Evolutionary conservation across 179 eudicot genomes (phyloP), one percentile per base, ranked within the genome.

Genomic region (Gypsophila paniculata): DNA sequence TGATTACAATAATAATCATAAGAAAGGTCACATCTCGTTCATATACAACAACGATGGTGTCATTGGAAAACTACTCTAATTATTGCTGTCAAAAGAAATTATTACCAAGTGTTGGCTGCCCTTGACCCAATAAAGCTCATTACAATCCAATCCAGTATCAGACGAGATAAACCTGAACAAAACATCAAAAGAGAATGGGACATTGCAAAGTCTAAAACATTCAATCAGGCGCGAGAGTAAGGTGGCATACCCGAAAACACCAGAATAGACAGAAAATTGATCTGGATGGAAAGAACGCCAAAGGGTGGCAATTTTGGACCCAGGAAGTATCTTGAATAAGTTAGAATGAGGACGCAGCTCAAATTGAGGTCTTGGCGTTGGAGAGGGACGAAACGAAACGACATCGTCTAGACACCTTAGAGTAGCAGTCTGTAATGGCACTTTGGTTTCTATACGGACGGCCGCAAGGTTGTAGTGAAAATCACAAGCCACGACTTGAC

Each of bases 231-330:
- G 36, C 38, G 7, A 63, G 17, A 2, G 18, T 36, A 36, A 63
- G 18, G 5, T 15, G 21, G 4, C 48, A 63, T 63, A 63, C 13
- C 68, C 2, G 12, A 63, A 63, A 63, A 63, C 26, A 38, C 49
- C 53, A 65, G n/a, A 18, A 65, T n/a, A 17, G 21, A 65, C 69
- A 17, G 19, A 53, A 42, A 8, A 29, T 18, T 11, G 53, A 42
- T 39, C 19, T 4, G 14, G 53, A 6, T 0, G 0, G 42, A 18
- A 65, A 65, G 52, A 19, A 32, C 53, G 69, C 15, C 26, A 14
- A 65, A 65, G 69, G 69, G 52, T 65, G 8, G 26, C 23, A 14
- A 61, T 4, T 6, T 64, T 64, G 51, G 68, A n/a, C 52, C 51
- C 68, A 19, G 68, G 68, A n/a, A 26, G n/a, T 38, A 64, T 9